Percentiles rank a stretch among this genome's conserved stretches.
Conservation (phyloP, 2,329 filamentous ascomycete genomes). For the Sphaceloma murrayae region DNA sequence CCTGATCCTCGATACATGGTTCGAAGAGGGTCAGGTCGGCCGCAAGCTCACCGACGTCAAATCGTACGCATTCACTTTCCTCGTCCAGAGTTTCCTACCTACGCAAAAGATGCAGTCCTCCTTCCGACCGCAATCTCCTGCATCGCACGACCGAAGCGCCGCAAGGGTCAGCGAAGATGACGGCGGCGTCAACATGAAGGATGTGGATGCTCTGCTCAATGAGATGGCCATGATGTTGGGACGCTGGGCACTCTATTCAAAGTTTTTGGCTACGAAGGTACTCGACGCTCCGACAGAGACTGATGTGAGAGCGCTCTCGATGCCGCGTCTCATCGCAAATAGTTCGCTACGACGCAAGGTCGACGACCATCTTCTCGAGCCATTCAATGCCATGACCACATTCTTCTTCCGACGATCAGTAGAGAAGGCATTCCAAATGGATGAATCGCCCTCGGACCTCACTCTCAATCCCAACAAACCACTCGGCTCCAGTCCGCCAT, state of each 20-base stretch:
- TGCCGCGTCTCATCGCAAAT: constrained; percentile 66
- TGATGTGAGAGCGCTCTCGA: constrained; percentile 47
- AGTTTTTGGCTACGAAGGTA: constrained; percentile 81
- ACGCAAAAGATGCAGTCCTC: constrained; percentile 53
- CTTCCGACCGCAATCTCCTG: constrained; percentile 67
- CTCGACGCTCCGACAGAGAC: constrained; percentile 20
- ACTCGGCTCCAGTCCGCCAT: constrained; percentile 69
- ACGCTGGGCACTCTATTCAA: constrained; percentile 83
- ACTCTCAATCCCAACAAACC: constrained; percentile 64
- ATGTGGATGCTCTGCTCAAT: constrained; percentile 75
- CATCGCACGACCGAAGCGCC: constrained; percentile 39
- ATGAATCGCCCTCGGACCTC: constrained; percentile 74
- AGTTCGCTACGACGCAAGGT: constrained; percentile 78
- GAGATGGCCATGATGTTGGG: constrained; percentile 89
- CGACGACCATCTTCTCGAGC: constrained; percentile 58
- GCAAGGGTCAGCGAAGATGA: constrained; percentile 72
- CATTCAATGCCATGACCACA: constrained; percentile 85
- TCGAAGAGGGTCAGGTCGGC: constrained; percentile 75
- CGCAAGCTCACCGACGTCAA: constrained; percentile 88
- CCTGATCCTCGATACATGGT: constrained; percentile 92
- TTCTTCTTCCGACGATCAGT: constrained; percentile 96
- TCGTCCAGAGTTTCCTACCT: constrained; percentile 86
- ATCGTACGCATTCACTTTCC: constrained; percentile 93
- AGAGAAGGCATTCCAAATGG: constrained; percentile 93
- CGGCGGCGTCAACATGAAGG: constrained; percentile 80